A percentile compares a stretch with the other conserved stretches of the same genome.
These are phyloP conservation scores for Fusarium tjaetaba DNA, from an alignment of 2,329 filamentous ascomycete genomes.

Conservation along the genomic window DNA sequence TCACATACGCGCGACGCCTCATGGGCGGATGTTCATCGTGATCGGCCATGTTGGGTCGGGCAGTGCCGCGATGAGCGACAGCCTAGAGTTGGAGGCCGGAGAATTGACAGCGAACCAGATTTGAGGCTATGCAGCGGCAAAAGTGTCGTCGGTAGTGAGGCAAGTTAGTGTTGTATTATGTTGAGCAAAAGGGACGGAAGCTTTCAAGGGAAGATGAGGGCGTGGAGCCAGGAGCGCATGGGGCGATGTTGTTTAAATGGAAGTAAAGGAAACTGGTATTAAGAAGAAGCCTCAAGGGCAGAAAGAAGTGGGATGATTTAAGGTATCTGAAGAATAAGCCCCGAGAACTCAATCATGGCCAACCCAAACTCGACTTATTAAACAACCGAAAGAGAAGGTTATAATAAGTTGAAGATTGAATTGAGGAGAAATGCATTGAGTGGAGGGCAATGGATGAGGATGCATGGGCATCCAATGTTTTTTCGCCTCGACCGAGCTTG, in stretches of 20 bases:
- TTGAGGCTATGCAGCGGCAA: conserved; percentile 41
- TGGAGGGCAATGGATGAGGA: conserved; percentile 1
- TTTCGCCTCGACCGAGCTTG: conserved; percentile 20
- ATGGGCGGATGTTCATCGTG: conserved; percentile 38
- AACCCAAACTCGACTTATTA: background rate
- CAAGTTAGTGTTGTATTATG: conserved; percentile 11
- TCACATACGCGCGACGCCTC: conserved; percentile 42
- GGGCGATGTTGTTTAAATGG: conserved; percentile 23
- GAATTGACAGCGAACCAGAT: conserved; percentile 6
- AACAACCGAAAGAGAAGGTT: conserved; percentile 10
- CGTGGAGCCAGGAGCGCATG: conserved; percentile 38
- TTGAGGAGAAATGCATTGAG: conserved; percentile 22
- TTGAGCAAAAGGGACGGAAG: conserved; percentile 28
- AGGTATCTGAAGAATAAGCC: background rate
- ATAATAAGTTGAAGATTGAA: conserved; percentile 14
- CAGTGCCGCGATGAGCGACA: conserved; percentile 21
- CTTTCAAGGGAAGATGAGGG: conserved; percentile 35
- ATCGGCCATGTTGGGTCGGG: conserved; percentile 36
- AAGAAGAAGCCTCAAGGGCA: conserved; percentile 10
- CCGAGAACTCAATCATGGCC: conserved; percentile 12
- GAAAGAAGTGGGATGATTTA: conserved; percentile 7
- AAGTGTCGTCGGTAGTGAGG: conserved; percentile 9
- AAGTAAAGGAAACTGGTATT: conserved; percentile 19
- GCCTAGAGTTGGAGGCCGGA: conserved; percentile 8
- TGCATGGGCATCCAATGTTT: conserved; percentile 7